These are phyloP conservation scores for Neonectria punicea DNA, from an alignment of 2,329 filamentous ascomycete species.

Conservation along the genomic window DNA sequence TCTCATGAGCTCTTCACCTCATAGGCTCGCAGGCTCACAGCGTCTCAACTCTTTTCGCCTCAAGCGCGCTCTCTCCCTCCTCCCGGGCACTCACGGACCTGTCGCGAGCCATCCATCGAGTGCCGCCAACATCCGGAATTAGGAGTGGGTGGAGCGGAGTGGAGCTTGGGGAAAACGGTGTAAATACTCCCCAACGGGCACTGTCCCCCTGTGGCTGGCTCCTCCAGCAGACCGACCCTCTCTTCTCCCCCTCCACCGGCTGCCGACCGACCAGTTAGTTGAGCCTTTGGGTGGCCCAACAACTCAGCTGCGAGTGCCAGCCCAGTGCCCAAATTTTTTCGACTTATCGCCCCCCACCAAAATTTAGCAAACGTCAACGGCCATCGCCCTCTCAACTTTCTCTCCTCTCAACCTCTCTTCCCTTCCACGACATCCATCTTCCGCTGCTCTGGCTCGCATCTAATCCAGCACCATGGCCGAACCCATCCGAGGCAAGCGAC, in stretches of 20 bases:
- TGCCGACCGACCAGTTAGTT: constrained; percentile 33
- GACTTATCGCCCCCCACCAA: constrained; percentile 52
- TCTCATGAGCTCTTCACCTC: not conserved
- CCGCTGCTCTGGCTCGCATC: constrained; percentile 40
- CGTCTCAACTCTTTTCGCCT: not conserved
- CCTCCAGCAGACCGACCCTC: constrained; percentile 8
- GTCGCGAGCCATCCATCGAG: not conserved
- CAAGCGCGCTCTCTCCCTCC: not conserved
- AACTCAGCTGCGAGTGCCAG: constrained; percentile 42
- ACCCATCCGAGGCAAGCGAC: constrained; percentile 72
- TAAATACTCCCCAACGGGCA: not conserved
- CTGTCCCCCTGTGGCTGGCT: constrained; percentile 14
- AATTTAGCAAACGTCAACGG: constrained; percentile 53
- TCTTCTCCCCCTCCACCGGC: constrained; percentile 24
- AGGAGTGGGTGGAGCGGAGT: constrained; percentile 10
- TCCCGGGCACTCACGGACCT: not conserved
- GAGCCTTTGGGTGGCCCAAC: constrained; percentile 46
- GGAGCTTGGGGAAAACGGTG: constrained; percentile 17
- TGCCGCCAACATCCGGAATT: constrained; percentile 13
- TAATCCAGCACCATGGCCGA: constrained; percentile 65
- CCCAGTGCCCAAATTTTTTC: constrained; percentile 50
- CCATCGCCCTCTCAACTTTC: constrained; percentile 48
- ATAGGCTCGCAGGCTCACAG: not conserved
- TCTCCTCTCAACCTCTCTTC: constrained; percentile 45
- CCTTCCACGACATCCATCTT: constrained; percentile 43